Percentiles rank a stretch among this genome's conserved stretches.
Evolutionary conservation across 306 rosid genomes (phyloP).

Genomic region (Lathyrus aphaca): DNA sequence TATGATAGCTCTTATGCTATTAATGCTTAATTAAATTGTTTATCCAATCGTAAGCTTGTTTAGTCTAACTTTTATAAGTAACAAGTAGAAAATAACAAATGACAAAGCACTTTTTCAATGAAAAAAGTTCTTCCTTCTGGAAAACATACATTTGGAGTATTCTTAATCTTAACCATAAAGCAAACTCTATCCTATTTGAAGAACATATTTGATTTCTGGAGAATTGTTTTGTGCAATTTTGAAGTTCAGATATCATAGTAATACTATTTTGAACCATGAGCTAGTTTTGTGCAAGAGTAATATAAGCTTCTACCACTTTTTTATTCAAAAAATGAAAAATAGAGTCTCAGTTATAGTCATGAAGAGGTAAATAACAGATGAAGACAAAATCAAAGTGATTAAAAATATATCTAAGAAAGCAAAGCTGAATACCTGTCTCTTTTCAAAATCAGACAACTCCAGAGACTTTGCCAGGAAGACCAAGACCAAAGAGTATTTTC

Average conservation of each 20-base stretch:
- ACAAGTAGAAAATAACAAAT: not conserved
- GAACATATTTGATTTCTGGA: constrained; percentile 8
- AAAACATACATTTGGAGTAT: not conserved
- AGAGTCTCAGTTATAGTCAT: not conserved
- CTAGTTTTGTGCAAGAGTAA: not conserved
- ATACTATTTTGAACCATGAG: not conserved
- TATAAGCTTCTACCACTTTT: constrained; percentile 16
- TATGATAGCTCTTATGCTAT: no score
- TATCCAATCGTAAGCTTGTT: not conserved
- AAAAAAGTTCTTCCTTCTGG: not conserved
- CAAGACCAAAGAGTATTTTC: constrained; percentile 76
- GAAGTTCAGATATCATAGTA: constrained; percentile 4
- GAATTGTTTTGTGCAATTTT: not conserved
- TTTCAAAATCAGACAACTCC: constrained; percentile 82
- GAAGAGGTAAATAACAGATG: constrained; percentile 1
- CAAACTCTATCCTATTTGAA: not conserved
- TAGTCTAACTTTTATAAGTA: not conserved
- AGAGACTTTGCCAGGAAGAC: constrained; percentile 83
- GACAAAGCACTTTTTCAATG: not conserved
- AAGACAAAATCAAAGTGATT: not conserved
- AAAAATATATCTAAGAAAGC: constrained; percentile 23
- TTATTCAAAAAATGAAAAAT: not conserved
- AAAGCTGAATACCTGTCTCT: constrained; percentile 68
- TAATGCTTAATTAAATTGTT: no score
- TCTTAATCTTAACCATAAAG: not conserved